Conservation (phyloP, 1,284 basidiomycete genomes). For the Sutorius eximius region DNA sequence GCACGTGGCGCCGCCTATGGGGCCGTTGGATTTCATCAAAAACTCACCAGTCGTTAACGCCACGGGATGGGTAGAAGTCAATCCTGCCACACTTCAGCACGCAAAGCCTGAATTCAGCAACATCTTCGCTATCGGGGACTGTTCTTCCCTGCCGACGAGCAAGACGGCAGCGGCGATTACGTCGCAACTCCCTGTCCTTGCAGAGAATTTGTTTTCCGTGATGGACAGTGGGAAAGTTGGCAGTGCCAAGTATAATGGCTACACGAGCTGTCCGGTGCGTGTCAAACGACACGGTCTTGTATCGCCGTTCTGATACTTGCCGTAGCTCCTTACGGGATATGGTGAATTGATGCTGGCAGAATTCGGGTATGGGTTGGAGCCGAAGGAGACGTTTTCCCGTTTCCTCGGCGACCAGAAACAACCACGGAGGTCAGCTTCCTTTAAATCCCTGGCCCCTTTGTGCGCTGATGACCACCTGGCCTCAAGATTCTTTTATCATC, state of each 20-base stretch:
- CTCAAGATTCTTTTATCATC: constrained; percentile 77
- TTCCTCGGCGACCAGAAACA: constrained; percentile 71
- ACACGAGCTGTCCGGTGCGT: constrained; percentile 80
- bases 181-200: constrained; percentile 88
- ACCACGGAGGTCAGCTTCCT: constrained; percentile 51
- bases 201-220: constrained; percentile 82
- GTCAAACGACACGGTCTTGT: background rate
- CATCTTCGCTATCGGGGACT: constrained; percentile 90
- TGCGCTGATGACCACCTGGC: constrained; percentile 3
- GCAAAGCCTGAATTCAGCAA: constrained; percentile 78
- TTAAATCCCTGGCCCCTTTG: background rate
- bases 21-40: constrained; percentile 83
- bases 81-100: constrained; percentile 80
- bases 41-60: constrained; percentile 75
- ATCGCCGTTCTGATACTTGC: constrained; percentile 16
- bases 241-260: constrained; percentile 75
- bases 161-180: constrained; percentile 97
- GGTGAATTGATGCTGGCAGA: constrained; percentile 89
- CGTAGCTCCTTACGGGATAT: constrained; percentile 78
- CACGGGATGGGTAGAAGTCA: constrained; percentile 87
- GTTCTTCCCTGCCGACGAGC: constrained; percentile 88
- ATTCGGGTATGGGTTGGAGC: constrained; percentile 83
- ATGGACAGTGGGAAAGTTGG: constrained; percentile 72
- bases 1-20: constrained; percentile 92
- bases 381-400: constrained; percentile 81